Evolutionary conservation across 257 asterid genomes (phyloP).

Genomic region (Capsicum pubescens): DNA sequence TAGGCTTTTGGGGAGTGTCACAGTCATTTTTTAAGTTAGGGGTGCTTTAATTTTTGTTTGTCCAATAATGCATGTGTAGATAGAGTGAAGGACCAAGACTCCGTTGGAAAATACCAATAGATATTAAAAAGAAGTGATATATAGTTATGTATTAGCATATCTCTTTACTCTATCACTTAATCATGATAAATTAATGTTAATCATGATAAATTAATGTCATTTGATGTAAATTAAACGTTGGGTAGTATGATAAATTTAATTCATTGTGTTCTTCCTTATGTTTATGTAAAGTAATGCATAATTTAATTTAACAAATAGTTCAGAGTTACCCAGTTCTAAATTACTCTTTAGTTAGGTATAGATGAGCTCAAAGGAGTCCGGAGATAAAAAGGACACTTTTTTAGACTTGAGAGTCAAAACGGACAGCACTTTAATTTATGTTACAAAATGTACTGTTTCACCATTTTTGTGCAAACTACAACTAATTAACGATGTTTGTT

Average conservation of each 20-base stretch:
- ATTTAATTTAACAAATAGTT: not conserved
- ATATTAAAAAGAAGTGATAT: not conserved
- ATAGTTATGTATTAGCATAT: not conserved
- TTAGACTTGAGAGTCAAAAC: no score
- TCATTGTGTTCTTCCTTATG: not conserved
- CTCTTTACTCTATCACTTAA: not conserved
- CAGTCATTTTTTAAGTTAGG: not conserved
- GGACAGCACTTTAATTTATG: no score
- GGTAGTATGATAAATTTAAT: not conserved
- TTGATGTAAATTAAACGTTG: not conserved
- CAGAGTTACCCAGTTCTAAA: not conserved
- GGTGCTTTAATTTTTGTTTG: not conserved
- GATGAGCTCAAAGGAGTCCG: no score
- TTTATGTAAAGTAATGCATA: not conserved
- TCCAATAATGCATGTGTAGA: not conserved
- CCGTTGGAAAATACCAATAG: not conserved
- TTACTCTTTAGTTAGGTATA: no score
- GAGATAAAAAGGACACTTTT: no score
- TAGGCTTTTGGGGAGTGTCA: not conserved
- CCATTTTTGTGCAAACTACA: no score
- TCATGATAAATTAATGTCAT: not conserved
- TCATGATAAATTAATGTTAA: not conserved
- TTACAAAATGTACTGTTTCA: no score
- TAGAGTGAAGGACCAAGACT: not conserved
- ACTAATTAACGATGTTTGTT: no score